These are phyloP conservation scores for Gonium pectorale DNA, from an alignment of 139 green algal species.

Conservation along the genomic window DNA sequence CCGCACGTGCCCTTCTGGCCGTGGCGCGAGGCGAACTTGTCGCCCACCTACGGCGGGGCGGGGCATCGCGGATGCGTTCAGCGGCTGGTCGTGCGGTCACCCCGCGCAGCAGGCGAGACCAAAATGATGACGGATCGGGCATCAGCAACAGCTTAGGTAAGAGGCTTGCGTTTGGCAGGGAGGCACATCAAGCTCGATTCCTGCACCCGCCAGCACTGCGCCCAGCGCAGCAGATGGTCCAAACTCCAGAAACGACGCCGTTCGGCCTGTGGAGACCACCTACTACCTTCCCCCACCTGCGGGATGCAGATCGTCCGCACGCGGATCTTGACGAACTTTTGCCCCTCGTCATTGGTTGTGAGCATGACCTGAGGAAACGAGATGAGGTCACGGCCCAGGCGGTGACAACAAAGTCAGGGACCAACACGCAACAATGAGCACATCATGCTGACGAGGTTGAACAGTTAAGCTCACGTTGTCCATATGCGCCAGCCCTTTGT, in stretches of 20 bases:
- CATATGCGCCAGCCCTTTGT: too few relatives aligned
- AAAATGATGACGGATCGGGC: too few relatives aligned
- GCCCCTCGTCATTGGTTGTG: conserved; percentile 90
- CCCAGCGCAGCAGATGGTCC: too few relatives aligned
- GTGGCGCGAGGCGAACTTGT: conserved; percentile 98
- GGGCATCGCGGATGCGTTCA: too few relatives aligned
- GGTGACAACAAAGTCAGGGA: neutral
- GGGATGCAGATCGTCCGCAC: conserved; percentile 95
- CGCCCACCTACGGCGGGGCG: conserved; percentile 86
- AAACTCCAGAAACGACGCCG: too few relatives aligned
- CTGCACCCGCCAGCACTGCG: too few relatives aligned
- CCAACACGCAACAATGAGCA: neutral
- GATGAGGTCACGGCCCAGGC: neutral
- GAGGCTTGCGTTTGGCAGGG: too few relatives aligned
- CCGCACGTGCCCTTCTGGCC: conserved; percentile 98
- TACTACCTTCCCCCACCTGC: conserved; percentile 86
- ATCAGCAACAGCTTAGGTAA: too few relatives aligned
- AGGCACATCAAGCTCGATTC: too few relatives aligned
- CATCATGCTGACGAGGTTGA: neutral
- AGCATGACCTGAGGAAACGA: conserved; percentile 80
- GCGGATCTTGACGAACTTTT: conserved; percentile 96
- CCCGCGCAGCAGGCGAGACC: too few relatives aligned
- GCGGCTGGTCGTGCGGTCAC: neutral
- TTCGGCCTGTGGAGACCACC: too few relatives aligned
- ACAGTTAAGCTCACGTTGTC: too few relatives aligned